phyloP scores from a whole-genome alignment of 2,329 filamentous ascomycete species.

The Cryphonectria japonica region DNA sequence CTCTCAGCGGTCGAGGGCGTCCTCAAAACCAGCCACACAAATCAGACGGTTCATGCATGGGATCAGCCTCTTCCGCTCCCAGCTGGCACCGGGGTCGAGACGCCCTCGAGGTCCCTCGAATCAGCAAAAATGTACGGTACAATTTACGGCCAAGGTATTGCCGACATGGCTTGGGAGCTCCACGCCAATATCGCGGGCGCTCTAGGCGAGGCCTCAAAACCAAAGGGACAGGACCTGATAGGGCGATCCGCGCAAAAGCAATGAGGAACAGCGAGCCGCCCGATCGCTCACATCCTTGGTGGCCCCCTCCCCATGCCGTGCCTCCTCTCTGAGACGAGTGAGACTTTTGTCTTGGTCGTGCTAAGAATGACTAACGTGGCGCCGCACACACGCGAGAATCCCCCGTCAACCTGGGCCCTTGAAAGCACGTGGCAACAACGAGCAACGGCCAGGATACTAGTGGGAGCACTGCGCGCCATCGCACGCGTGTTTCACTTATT shows the following conservation, averaged over 20 bases:
- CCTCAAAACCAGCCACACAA: background rate
- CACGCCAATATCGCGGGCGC: slow-evolving; percentile 6
- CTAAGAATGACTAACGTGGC: background rate
- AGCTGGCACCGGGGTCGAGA: slow-evolving; percentile 1
- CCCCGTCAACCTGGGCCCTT: slow-evolving; percentile 1
- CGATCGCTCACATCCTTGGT: background rate
- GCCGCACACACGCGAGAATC: slow-evolving; percentile 8
- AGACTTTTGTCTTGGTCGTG: slow-evolving; percentile 4
- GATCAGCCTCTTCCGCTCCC: background rate
- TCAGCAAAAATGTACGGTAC: background rate
- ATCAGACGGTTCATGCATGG: background rate
- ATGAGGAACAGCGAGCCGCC: background rate
- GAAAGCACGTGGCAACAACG: slow-evolving; percentile 12
- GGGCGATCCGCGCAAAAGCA: slow-evolving; percentile 1
- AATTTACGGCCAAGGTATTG: background rate
- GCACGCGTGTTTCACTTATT: background rate
- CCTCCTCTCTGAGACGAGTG: background rate
- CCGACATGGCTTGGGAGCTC: slow-evolving; percentile 9
- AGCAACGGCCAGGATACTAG: background rate
- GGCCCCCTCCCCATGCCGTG: background rate
- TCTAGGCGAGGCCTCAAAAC: background rate
- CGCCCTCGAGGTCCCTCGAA: slow-evolving; percentile 1
- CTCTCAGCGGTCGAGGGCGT: background rate
- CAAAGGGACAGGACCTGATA: background rate
- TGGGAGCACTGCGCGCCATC: slow-evolving; percentile 6